Evolutionary conservation across 169 alveolate genomes (phyloP), one percentile per base, ranked within the genome.

Genomic region (Plasmodium billcollinsi): DNA sequence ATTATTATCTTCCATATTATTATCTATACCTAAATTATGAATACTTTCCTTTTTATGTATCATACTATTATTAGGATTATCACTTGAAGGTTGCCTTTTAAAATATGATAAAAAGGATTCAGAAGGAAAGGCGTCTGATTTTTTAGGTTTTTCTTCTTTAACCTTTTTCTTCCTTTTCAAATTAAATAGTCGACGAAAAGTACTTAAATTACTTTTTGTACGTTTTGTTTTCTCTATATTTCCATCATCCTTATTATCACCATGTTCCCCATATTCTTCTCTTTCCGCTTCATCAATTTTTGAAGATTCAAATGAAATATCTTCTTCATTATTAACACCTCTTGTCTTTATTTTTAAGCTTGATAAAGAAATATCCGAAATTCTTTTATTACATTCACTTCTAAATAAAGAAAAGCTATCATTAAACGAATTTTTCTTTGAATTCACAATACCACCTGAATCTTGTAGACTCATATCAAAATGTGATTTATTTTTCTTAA

Each of bases 141-240:
- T 65, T 61, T 49, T 39, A 39, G 47, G 47, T 39, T 39, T 45
- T 6, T 50, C 47, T 15, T 74, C 88, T 47, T 78, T 78, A 33
- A 47, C 67, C 15, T 78, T 78, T 66, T 78, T 78, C 26, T 78
- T 78, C 45, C 89, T 63, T 59, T 67, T 78, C 47, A 78, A 59
- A 43, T 78, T 39, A 78, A 78, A 78, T 26, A 78, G 18, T 45
- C 67, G 65, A 65, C 67, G 65, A 50, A 78, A 65, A 2, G 89
- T 26, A 78, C 76, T 78, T 61, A 78, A 65, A 58, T 78, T 78
- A 65, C 89, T 78, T 59, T 65, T 65, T 33, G 54, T 65, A 47
- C 43, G 66, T 33, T 78, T 78, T 50, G 49, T 78, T 59, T 66
- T 78, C 52, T 78, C 67, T 54, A 20, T 66, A 4, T 66, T 20